Conservation (phyloP, 1,284 basidiomycete genomes). For the Stereum hirsutum region DNA sequence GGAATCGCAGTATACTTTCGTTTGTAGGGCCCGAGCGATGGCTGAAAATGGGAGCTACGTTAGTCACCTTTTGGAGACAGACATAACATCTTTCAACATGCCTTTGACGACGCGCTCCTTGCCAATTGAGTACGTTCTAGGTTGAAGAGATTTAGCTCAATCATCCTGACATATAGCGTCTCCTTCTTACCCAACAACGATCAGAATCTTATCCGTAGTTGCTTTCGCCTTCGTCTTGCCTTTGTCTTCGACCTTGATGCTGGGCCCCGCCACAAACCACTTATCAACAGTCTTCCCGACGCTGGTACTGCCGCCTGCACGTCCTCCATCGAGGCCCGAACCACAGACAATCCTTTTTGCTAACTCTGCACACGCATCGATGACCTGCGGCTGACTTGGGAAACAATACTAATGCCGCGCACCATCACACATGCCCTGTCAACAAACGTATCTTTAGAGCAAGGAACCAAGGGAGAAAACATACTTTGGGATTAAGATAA, state of each 20-base stretch:
- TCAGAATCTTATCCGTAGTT: conserved; percentile 34
- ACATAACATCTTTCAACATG: conserved; percentile 16
- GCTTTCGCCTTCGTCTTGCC: not conserved
- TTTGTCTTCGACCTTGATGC: conserved; percentile 7
- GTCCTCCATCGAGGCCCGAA: too few relatives aligned
- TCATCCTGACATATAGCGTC: not conserved
- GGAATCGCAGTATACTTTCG: conserved; percentile 87
- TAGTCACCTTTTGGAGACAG: too few relatives aligned
- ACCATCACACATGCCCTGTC: not conserved
- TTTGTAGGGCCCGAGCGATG: conserved; percentile 73
- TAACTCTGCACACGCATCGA: conserved; percentile 85
- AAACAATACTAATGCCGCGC: conserved; percentile 82
- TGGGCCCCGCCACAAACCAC: conserved; percentile 6
- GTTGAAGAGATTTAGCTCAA: conserved; percentile 1
- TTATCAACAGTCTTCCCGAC: conserved; percentile 18
- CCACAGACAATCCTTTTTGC: conserved; percentile 51
- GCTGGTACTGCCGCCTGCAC: too few relatives aligned
- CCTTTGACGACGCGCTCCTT: conserved; percentile 97
- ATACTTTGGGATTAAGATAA: conserved; percentile 83
- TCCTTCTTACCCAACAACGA: conserved; percentile 82
- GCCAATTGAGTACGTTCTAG: conserved; percentile 90
- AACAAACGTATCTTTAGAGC: too few relatives aligned
- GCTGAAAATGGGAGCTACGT: conserved; percentile 32
- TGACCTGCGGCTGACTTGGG: conserved; percentile 88
- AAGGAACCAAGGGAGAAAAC: conserved; percentile 7